Evolutionary conservation across 139 green algal species (phyloP).

Genomic region (Tetradesmus obliquus): DNA sequence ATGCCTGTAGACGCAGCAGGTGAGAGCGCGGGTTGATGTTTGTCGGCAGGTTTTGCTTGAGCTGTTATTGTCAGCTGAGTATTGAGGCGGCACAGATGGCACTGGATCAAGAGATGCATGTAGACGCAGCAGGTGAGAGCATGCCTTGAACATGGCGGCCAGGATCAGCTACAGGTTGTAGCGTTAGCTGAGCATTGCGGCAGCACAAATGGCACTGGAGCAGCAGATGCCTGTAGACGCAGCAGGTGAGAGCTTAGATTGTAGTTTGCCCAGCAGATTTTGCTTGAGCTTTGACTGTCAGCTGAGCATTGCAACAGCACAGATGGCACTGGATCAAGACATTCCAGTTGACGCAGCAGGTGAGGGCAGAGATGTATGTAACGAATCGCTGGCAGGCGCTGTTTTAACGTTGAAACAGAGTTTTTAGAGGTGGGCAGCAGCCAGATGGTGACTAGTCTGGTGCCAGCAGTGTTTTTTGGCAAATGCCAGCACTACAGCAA

Average conservation of each 20-base stretch:
- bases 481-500: too few relatives aligned
- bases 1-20: constrained; percentile 5
- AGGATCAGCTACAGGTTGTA: too few relatives aligned
- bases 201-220: constrained; percentile 49
- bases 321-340: constrained; percentile 33
- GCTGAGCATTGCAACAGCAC: constrained; percentile 64
- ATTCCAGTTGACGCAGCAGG: not conserved
- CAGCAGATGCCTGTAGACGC: not conserved
- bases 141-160: too few relatives aligned
- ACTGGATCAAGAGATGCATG: not conserved
- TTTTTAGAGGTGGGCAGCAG: too few relatives aligned
- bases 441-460: too few relatives aligned
- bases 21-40: not conserved
- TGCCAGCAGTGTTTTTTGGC: too few relatives aligned
- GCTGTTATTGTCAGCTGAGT: constrained; percentile 33
- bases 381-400: too few relatives aligned
- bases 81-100: constrained; percentile 64
- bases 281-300: not conserved
- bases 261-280: too few relatives aligned
- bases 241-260: not conserved
- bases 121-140: not conserved
- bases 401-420: too few relatives aligned
- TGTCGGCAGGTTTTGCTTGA: too few relatives aligned
- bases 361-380: not conserved
- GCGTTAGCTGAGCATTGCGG: constrained; percentile 61